Percentiles rank a stretch among this genome's conserved stretches.
phyloP scores from a whole-genome alignment of 2,329 filamentous ascomycete species.

The Penicillium sp. region DNA sequence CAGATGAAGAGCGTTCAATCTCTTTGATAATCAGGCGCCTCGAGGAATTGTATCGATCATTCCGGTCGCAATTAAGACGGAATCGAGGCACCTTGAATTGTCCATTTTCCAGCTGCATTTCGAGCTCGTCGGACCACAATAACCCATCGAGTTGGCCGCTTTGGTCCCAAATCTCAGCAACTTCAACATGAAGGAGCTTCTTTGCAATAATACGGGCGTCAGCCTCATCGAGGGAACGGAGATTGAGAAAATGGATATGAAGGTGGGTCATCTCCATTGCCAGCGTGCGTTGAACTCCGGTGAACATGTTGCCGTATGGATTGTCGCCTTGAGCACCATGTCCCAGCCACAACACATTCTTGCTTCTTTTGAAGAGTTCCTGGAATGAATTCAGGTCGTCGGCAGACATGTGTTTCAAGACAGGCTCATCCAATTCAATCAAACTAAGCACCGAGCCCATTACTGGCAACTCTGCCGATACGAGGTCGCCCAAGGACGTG shows the following conservation, averaged over 20 bases:
- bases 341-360: slow-evolving; percentile 26
- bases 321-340: slow-evolving; percentile 21
- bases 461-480: slow-evolving; percentile 9
- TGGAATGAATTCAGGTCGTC: slow-evolving; percentile 26
- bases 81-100: slow-evolving; percentile 30
- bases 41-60: slow-evolving; percentile 26
- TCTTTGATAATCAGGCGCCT: slow-evolving; percentile 19
- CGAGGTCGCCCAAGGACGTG: slow-evolving; percentile 12
- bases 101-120: slow-evolving; percentile 26
- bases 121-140: slow-evolving; percentile 31
- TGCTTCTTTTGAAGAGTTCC: slow-evolving; percentile 18
- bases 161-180: slow-evolving; percentile 17
- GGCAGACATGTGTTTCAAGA: slow-evolving; percentile 21
- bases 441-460: slow-evolving; percentile 23
- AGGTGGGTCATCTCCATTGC: slow-evolving; percentile 23
- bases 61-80: slow-evolving; percentile 13
- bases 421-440: slow-evolving; percentile 29
- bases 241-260: slow-evolving; percentile 20
- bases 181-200: slow-evolving; percentile 18
- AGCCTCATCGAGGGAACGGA: slow-evolving; percentile 8
- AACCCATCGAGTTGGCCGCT: slow-evolving; percentile 12
- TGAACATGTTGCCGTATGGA: slow-evolving; percentile 21
- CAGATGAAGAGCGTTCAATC: slow-evolving; percentile 5
- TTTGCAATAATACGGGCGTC: slow-evolving; percentile 7
- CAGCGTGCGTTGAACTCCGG: slow-evolving; percentile 24